Base-by-base conservation (phyloP, 805 yeast species). In the Saturnispora hagleri region DNA sequence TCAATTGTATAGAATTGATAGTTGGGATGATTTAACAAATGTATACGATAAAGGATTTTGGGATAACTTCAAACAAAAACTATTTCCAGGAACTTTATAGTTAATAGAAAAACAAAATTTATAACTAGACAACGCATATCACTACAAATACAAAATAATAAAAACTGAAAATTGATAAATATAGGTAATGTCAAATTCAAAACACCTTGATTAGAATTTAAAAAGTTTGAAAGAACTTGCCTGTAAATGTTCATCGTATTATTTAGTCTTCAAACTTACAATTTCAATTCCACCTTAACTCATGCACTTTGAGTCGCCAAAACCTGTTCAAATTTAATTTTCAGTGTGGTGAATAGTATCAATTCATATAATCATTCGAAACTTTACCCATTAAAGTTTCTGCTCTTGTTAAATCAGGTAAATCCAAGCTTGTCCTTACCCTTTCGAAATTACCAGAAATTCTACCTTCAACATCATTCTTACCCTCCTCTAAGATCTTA, bases 21-120 rank as follows among this genome's bases (percentile, higher is more conserved):
- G 54, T 26, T 66, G 70, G 70, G 53, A 55, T 35, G 65, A 68
- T 18, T 49, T 77, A 55, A 60, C 55, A 36, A 79, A 79, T 55
- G 62, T 75, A 8, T 79, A 79, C 58, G 84, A 79, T 54, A 57
- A 54, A 8, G 84, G 83, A 3, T 76, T 79, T 55, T 57, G 64
- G 61, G 50, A 53, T 2, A 79, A 79, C 55, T 48, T 74, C 10
- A 60, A 53, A 36, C 69, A 71, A 49, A 59, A 76, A 28, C 9
- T 71, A 34, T 59, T 63, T 28, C 64, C 69, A 17, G 10, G 36
- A 34, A 46, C 41, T 5, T 10, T 54, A 13, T 31, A 18, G 5
- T 34, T 2, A 15, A 22, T 28, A 26, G 34, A 9, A 26, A 12
- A 28, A 34, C 28, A 26, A 22, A 47, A 26, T 41, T 22, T 40